Percentiles rank a stretch among this genome's conserved stretches.
Evolutionary conservation across 2,329 filamentous ascomycete species (phyloP).

Genomic region (Cadophora malorum): DNA sequence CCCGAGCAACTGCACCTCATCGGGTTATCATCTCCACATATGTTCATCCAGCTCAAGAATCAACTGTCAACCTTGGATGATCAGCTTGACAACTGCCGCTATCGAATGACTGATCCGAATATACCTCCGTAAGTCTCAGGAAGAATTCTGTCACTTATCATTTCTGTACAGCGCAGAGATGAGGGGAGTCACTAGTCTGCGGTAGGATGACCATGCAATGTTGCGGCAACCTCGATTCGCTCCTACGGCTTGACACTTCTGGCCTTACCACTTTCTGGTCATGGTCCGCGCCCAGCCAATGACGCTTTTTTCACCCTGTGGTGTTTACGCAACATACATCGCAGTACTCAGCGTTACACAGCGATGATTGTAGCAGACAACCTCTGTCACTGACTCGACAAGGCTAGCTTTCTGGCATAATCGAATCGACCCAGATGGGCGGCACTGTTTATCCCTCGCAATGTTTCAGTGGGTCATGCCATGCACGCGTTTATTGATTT

Average conservation of each 20-base stretch:
- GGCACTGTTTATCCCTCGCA: constrained; percentile 9
- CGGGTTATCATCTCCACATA: background rate
- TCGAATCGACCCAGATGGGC: constrained; percentile 14
- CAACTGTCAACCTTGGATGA: background rate
- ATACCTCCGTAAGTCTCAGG: background rate
- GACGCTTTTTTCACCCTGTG: constrained; percentile 13
- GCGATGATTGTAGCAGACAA: background rate
- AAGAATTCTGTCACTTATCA: constrained; percentile 29
- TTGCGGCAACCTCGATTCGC: constrained; percentile 15
- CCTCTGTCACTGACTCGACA: background rate
- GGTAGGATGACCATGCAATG: constrained; percentile 17
- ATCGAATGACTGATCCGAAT: background rate
- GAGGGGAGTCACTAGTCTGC: constrained; percentile 13
- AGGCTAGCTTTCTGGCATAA: background rate
- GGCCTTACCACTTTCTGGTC: constrained; percentile 21
- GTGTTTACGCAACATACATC: constrained; percentile 14
- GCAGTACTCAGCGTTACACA: background rate
- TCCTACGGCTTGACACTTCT: constrained; percentile 26
- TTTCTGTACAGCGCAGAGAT: constrained; percentile 31
- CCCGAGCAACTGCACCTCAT: background rate
- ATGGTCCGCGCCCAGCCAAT: constrained; percentile 15
- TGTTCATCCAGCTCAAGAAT: background rate
- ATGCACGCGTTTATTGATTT: background rate
- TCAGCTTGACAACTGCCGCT: background rate
- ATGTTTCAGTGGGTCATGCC: constrained; percentile 5